Evolutionary conservation across 2,329 filamentous ascomycete genomes (phyloP), one percentile per base, ranked within the genome.

Genomic region (Bertia moriformis): DNA sequence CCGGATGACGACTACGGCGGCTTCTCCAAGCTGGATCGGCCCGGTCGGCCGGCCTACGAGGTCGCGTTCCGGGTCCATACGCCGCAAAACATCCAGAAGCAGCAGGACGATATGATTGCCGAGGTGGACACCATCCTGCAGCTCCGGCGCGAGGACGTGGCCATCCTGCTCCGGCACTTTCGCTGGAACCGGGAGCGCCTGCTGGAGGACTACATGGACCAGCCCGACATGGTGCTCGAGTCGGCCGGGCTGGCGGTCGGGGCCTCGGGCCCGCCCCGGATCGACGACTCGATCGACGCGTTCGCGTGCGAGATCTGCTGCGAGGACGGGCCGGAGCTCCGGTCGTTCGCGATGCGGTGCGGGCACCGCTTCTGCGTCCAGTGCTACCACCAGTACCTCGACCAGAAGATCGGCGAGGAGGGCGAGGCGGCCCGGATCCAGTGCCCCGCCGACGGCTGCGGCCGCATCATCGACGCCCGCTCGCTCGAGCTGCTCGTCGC

Each of bases 261-360:
- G 43, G 66, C 72, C 14, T 61, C 63, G 2, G 63, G 63, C 10
- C 67, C 71, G 10, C 83, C 84, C 2, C 78, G 73, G 51, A 69
- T 93, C 3, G n/a, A n/a, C n/a, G 73, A 87, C 54, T 63, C 67
- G 14, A 63, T 89, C 14, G 67, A 74, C 13, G 86, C 78, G 5
- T 98, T 98, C 56, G 67, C 73, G 50, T 98, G 91, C 61, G 87
- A 94, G 44, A 98, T 98, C 46, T 98, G 91, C 63, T 96, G 83
- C 58, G 88, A 95, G 51, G 89, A 98, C 47, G 81, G 73, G 15
- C 67, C 76, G 0, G 77, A 73, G 1, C 62, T 95, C 14, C 58
- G 84, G 55, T 87, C 84, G 2, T 96, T 95, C 60, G 86, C 89
- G 18, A 84, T 98, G 73, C 93, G 85, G 53, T 98, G 91, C 57